Evolutionary conservation across 2,329 filamentous ascomycete species (phyloP).

Genomic region (Epicoccum sorghinum): DNA sequence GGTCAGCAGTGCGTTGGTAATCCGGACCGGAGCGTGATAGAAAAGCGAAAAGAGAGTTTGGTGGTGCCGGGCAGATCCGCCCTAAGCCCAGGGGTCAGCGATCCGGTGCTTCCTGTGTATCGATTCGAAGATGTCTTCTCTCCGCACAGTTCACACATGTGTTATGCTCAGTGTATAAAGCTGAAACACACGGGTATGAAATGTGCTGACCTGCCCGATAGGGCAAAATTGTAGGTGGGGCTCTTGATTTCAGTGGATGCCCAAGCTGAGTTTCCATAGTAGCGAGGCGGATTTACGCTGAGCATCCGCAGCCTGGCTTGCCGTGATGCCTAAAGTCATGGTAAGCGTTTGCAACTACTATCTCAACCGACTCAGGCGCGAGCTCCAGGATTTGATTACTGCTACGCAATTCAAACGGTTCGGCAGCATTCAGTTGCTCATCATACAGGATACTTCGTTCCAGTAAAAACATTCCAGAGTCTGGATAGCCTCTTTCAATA

Average conservation of each 20-base stretch:
- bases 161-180: slow-evolving; percentile 6
- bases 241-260: slow-evolving; percentile 9
- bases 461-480: slow-evolving; percentile 48
- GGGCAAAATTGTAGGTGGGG: slow-evolving; percentile 7
- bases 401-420: slow-evolving; percentile 35
- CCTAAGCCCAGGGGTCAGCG: background rate
- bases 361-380: slow-evolving; percentile 24
- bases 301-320: slow-evolving; percentile 45
- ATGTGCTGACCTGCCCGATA: slow-evolving; percentile 11
- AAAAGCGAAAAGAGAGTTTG: slow-evolving; percentile 4
- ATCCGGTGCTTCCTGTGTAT: background rate
- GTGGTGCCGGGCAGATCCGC: slow-evolving; percentile 11
- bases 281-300: slow-evolving; percentile 15
- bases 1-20: slow-evolving; percentile 6
- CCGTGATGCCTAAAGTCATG: slow-evolving; percentile 29
- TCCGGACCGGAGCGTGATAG: slow-evolving; percentile 1
- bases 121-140: background rate
- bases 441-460: slow-evolving; percentile 49
- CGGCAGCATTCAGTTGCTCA: slow-evolving; percentile 27
- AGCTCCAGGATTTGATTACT: slow-evolving; percentile 27
- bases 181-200: background rate
- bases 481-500: slow-evolving; percentile 46
- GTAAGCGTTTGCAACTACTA: slow-evolving; percentile 25
- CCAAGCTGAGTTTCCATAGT: background rate
- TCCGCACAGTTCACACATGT: background rate